Percentiles rank a stretch among this genome's conserved stretches.
Conservation (phyloP, 495 filamentous ascomycete genomes). For the Trichoderma reesei region DNA sequence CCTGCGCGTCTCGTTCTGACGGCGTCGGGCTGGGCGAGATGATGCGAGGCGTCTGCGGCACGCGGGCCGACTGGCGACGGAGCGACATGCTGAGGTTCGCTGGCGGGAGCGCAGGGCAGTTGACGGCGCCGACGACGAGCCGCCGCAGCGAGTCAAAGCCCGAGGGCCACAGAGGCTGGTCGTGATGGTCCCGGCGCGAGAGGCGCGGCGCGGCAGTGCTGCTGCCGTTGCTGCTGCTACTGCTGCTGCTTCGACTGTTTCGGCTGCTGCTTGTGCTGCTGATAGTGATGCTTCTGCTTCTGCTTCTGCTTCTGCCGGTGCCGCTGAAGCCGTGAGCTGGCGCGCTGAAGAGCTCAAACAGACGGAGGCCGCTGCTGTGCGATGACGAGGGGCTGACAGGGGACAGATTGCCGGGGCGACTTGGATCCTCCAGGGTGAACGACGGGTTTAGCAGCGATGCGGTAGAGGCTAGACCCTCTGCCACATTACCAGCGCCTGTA, state of each 20-base stretch:
- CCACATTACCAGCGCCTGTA: conserved; percentile 16
- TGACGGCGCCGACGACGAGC: conserved; percentile 43
- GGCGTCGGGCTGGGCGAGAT: conserved; percentile 61
- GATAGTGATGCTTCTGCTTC: neutral
- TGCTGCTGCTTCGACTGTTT: neutral
- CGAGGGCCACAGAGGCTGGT: conserved; percentile 29
- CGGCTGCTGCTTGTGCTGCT: neutral
- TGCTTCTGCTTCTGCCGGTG: neutral
- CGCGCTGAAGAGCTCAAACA: neutral
- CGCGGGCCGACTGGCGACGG: conserved; percentile 22
- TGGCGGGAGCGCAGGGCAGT: conserved; percentile 35
- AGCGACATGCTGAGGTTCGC: conserved; percentile 34
- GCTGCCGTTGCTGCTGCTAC: neutral
- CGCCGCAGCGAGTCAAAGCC: conserved; percentile 34
- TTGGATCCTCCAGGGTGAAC: conserved; percentile 10
- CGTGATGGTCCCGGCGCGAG: conserved; percentile 36
- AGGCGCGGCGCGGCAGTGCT: conserved; percentile 22
- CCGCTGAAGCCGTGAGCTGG: neutral
- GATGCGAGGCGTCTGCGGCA: conserved; percentile 59
- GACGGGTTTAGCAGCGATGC: conserved; percentile 17
- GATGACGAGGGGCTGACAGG: conserved; percentile 8
- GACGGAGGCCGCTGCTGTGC: conserved; percentile 2
- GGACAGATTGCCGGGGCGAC: conserved; percentile 6
- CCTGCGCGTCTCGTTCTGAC: conserved; percentile 44
- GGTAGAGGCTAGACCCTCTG: conserved; percentile 23